Base-by-base conservation (phyloP, 2,329 filamentous ascomycete genomes). In the Fusarium xylarioides region DNA sequence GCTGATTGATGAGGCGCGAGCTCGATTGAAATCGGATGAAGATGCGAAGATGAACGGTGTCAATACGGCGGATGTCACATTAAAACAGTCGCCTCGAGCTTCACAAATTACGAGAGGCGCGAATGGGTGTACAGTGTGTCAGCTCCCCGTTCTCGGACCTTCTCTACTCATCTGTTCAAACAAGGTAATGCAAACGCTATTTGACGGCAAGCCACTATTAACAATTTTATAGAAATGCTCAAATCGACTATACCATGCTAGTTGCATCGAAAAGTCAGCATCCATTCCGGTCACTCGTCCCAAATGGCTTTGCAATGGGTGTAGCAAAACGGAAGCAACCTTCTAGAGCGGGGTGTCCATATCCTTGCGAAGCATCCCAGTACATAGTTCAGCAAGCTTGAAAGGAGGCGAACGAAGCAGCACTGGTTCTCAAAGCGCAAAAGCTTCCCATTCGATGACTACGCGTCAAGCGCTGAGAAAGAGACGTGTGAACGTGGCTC, bases 101-200 rank as follows among this genome's bases (percentile, higher is more conserved):
- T 76, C 81, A 6, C 82, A 83, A 63, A 81, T 83, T 44, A 81
- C 82, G 64, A 85, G 82, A 73, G 84, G 83, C 26, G 77, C 81
- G 26, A 84, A 82, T 38, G 86, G 86, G 49, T 88, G 86, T 70
- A 80, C 79, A 4, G 74, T 85, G 19, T 90, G 88, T 69, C 83
- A 84, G 16, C 81, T 86, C 49, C 83, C 84, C 10, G 86, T 88
- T 28, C 79, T 85, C 28, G 86, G 86, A 4, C 84, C 86, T 7
- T 82, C 80, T 16, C 80, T 86, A 71, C 78, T 89, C 35, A 77
- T 88, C 32, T 90, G 88, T 76, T 80, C 82, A 9, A 87, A 88
- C 70, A 82, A 84, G 80, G 87, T 88, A 77, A 80, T 82, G 80
- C 26, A 30, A 11, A 34, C 18, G 32, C 26, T 35, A 12, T 50